Percentiles rank a stretch among this genome's conserved stretches.
Conservation (phyloP, 768 basidiomycete species). For the Wakefieldia striispora region DNA sequence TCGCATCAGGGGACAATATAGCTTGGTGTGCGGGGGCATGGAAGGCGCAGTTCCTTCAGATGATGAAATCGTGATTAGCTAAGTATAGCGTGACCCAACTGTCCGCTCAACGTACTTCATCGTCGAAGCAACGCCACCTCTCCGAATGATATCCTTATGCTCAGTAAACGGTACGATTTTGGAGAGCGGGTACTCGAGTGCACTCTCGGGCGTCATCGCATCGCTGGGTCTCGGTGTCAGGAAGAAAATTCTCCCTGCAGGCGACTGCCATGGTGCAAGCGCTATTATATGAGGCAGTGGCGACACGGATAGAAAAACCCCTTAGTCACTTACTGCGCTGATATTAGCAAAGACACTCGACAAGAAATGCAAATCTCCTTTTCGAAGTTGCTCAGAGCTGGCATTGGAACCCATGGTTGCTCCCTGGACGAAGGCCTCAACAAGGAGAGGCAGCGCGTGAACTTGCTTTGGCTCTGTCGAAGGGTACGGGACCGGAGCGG, state of each 20-base stretch:
- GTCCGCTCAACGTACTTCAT: slow-evolving; percentile 62
- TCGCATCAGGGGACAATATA: slow-evolving; percentile 64
- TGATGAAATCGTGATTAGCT: slow-evolving; percentile 8
- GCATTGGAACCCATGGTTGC: slow-evolving; percentile 53
- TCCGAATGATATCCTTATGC: slow-evolving; percentile 80
- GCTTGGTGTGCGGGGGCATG: slow-evolving; percentile 65
- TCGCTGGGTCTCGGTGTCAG: slow-evolving; percentile 61
- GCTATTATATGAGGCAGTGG: slow-evolving; percentile 1
- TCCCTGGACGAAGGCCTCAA: slow-evolving; percentile 86
- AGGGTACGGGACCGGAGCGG: slow-evolving; percentile 72
- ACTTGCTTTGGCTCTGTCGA: slow-evolving; percentile 49
- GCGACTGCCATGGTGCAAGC: slow-evolving; percentile 46
- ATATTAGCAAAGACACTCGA: slow-evolving; percentile 94
- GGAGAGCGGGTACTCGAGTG: slow-evolving; percentile 75
- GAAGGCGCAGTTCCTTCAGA: slow-evolving; percentile 74
- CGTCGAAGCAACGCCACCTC: slow-evolving; percentile 82
- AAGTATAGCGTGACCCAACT: slow-evolving; percentile 1
- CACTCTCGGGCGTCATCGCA: slow-evolving; percentile 40
- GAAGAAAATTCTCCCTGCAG: slow-evolving; percentile 77
- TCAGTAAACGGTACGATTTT: slow-evolving; percentile 88
- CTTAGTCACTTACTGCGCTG: slow-evolving; percentile 55
- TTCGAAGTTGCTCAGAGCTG: slow-evolving; percentile 50
- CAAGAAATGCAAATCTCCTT: slow-evolving; percentile 86
- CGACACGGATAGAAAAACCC: neutral
- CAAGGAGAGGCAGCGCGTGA: slow-evolving; percentile 72